A percentile compares a stretch with the other conserved stretches of the same genome.
Evolutionary conservation across 2,329 filamentous ascomycete genomes (phyloP).

Genomic region (Penicillium sp.): DNA sequence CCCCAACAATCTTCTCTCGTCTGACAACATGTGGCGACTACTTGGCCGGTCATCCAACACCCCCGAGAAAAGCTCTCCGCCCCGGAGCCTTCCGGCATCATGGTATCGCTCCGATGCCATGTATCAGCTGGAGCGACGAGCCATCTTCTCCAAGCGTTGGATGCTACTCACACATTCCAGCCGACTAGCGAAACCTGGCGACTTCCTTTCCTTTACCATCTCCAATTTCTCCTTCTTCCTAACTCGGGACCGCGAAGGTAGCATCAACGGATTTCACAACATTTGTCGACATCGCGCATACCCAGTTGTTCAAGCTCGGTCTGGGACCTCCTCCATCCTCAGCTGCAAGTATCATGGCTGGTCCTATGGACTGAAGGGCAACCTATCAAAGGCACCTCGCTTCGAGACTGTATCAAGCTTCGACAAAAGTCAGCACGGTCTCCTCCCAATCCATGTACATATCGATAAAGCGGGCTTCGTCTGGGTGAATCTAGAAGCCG

Average conservation of each 20-base stretch:
- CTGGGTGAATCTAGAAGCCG: slow-evolving; percentile 21
- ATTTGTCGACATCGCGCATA: slow-evolving; percentile 21
- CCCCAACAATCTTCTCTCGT: no score
- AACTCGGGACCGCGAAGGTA: slow-evolving; percentile 9
- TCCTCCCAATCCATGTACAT: slow-evolving; percentile 18
- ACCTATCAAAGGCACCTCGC: slow-evolving; percentile 20
- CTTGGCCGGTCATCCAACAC: neutral
- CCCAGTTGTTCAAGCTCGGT: slow-evolving; percentile 12
- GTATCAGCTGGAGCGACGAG: slow-evolving; percentile 22
- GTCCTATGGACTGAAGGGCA: slow-evolving; percentile 22
- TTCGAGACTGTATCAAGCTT: slow-evolving; percentile 18
- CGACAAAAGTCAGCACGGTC: slow-evolving; percentile 13
- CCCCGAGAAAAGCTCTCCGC: neutral
- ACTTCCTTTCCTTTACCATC: slow-evolving; percentile 16
- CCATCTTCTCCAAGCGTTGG: slow-evolving; percentile 23
- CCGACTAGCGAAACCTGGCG: slow-evolving; percentile 19
- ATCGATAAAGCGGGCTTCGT: slow-evolving; percentile 19
- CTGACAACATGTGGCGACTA: slow-evolving; percentile 13
- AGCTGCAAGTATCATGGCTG: slow-evolving; percentile 23
- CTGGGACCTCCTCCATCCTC: slow-evolving; percentile 14
- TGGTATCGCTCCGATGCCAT: slow-evolving; percentile 23
- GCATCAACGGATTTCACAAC: slow-evolving; percentile 20
- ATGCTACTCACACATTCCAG: slow-evolving; percentile 17
- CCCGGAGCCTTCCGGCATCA: slow-evolving; percentile 18
- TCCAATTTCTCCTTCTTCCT: slow-evolving; percentile 14